These are phyloP conservation scores for Hymenoscyphus linearis DNA, from an alignment of 2,329 filamentous ascomycete species.

Conservation along the genomic window DNA sequence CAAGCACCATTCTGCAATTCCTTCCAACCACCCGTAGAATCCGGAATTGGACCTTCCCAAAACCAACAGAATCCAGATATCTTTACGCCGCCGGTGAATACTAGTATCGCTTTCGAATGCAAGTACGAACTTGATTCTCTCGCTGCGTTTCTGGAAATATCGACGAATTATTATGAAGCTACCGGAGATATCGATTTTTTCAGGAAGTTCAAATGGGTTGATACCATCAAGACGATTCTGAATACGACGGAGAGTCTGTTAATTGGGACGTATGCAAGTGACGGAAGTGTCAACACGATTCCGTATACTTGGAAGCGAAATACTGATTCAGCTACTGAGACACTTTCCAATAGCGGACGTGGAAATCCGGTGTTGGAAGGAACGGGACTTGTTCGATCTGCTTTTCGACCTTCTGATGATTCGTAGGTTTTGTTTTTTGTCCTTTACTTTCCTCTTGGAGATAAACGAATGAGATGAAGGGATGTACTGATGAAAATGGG, in stretches of 20 bases:
- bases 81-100: conserved; percentile 63
- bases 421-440: conserved; percentile 40
- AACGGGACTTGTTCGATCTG: conserved; percentile 78
- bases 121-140: conserved; percentile 94
- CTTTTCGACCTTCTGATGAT: conserved; percentile 88
- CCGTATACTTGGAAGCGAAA: conserved; percentile 74
- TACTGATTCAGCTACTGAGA: conserved; percentile 73
- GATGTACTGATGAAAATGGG: too few species aligned
- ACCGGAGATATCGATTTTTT: conserved; percentile 73
- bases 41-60: conserved; percentile 52
- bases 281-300: conserved; percentile 49
- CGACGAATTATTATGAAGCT: conserved; percentile 70
- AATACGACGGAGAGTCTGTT: conserved; percentile 65
- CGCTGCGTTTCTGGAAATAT: conserved; percentile 77
- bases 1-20: conserved; percentile 80
- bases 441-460: background rate
- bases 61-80: conserved; percentile 57
- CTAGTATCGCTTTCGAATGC: conserved; percentile 81
- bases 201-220: conserved; percentile 64
- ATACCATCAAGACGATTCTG: conserved; percentile 66
- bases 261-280: conserved; percentile 63
- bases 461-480: background rate
- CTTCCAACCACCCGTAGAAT: conserved; percentile 79
- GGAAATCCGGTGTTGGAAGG: conserved; percentile 72
- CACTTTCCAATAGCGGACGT: conserved; percentile 67